Percentiles rank a stretch among this genome's conserved stretches.
Evolutionary conservation across 192 early-diverging fungal genomes (phyloP).

Genomic region (Coemansia sp.): DNA sequence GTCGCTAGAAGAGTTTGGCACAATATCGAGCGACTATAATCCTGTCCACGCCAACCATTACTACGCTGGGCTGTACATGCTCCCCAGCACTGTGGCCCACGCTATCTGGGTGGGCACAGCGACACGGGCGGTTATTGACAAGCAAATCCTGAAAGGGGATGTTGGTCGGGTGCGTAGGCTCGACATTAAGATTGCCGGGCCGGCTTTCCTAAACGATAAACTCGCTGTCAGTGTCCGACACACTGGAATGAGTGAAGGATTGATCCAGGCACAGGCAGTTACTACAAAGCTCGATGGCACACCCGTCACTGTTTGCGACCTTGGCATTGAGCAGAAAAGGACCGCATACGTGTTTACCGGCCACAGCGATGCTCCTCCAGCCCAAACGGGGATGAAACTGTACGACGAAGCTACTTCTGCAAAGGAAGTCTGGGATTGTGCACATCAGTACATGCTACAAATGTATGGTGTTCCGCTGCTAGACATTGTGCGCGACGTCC

Average conservation of each 20-base stretch:
- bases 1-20: constrained; percentile 78
- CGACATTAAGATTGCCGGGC: constrained; percentile 75
- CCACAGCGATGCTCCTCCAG: constrained; percentile 84
- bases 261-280: constrained; percentile 85
- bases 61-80: constrained; percentile 78
- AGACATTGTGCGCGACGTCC: constrained; percentile 87
- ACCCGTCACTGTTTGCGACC: constrained; percentile 64
- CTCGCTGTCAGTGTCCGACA: constrained; percentile 81
- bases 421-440: constrained; percentile 84
- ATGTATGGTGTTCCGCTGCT: constrained; percentile 87
- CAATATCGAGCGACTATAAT: constrained; percentile 80
- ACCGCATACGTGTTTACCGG: constrained; percentile 94
- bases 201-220: constrained; percentile 83
- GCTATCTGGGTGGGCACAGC: constrained; percentile 92
- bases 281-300: constrained; percentile 74
- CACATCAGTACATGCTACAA: constrained; percentile 75
- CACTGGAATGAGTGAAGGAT: constrained; percentile 89
- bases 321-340: constrained; percentile 86
- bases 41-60: constrained; percentile 92
- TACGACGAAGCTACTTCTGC: constrained; percentile 82
- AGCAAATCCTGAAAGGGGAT: constrained; percentile 78
- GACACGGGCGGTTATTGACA: constrained; percentile 89
- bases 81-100: constrained; percentile 90
- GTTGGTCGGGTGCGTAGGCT: constrained; percentile 80
- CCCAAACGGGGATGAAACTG: constrained; percentile 92